Evolutionary conservation across 148 eudicot genomes (phyloP), one percentile per base, ranked within the genome.

Genomic region (Heliosperma pusillum): DNA sequence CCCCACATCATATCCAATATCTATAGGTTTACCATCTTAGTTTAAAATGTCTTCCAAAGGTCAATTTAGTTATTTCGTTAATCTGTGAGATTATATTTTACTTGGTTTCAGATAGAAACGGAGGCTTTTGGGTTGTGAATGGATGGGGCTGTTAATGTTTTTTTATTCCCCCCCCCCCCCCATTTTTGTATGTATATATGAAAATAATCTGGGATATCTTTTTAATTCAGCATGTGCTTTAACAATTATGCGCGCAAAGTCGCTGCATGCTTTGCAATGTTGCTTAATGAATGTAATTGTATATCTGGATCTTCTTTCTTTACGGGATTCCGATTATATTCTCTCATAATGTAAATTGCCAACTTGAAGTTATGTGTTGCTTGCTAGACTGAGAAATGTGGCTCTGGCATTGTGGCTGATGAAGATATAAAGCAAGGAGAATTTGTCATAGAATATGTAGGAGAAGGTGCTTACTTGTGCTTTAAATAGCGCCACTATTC

Each of bases 351-450:
- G 33, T 66, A 30, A 61, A 56, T 77, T 42, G 76, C 67, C 76
- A 71, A 73, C 74, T 76, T 61, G 76, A 58, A 42, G 60, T 80
- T 72, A 72, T 73, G 59, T 79, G 72, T 85, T 81, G 76, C 61
- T 71, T 83, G 78, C 58, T 88, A 96, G 99, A 96, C 99, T 33
- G 97, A 96, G 83, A 96, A 92, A 83, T 96, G 99, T 78, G 99
- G 99, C 75, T 82, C 93, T 63, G 99, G 99, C 72, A 84, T 96
- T 79, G 94, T 92, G 74, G 97, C 97, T 55, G 93, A 90, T 75
- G 99, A 96, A 88, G 97, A 96, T 83, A 96, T 96, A 57, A 88
- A 85, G 81, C 85, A 76, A 82, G 97, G 97, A 59, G 97, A 96
- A 67, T 95, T 90, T 85, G 84, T 96, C 27, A 90, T 96, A 74